Evolutionary conservation across 345 rosid species (phyloP).

Genomic region (Eucalyptus camaldulensis): DNA sequence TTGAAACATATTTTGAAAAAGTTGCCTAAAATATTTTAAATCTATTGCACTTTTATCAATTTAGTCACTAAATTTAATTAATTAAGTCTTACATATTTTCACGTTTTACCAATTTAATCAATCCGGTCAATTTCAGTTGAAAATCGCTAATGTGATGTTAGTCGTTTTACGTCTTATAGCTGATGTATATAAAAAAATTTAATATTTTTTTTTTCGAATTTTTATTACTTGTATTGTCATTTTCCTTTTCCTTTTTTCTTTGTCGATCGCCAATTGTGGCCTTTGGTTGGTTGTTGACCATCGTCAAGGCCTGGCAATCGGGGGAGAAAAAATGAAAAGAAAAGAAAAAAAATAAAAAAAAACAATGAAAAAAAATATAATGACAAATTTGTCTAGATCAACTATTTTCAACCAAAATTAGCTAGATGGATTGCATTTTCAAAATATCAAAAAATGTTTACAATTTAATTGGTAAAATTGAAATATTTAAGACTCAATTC

Average conservation of each 20-base stretch:
- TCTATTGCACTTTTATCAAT: fast-evolving
- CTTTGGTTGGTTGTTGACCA: background rate
- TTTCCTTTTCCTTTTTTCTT: no score
- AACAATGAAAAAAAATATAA: no score
- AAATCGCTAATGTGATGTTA: no score
- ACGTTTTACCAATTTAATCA: fast-evolving
- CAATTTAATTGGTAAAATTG: no score
- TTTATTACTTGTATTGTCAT: background rate
- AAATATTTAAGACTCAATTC: fast-evolving
- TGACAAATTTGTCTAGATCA: fast-evolving
- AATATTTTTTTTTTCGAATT: no score
- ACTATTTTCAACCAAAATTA: fast-evolving
- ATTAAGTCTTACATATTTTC: no score
- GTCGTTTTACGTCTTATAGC: fast-evolving
- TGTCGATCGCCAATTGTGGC: fast-evolving
- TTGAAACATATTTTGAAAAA: fast-evolving
- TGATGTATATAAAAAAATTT: no score
- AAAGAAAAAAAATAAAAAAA: no score
- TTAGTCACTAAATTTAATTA: fast-evolving
- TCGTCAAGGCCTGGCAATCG: fast-evolving
- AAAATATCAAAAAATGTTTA: no score
- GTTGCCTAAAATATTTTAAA: fast-evolving
- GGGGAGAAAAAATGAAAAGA: fast-evolving
- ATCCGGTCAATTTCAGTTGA: no score
- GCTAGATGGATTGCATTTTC: fast-evolving